Evolutionary conservation across 2,329 filamentous ascomycete species (phyloP), one percentile per base, ranked within the genome.

Genomic region (Dryadomyces sulphureus): DNA sequence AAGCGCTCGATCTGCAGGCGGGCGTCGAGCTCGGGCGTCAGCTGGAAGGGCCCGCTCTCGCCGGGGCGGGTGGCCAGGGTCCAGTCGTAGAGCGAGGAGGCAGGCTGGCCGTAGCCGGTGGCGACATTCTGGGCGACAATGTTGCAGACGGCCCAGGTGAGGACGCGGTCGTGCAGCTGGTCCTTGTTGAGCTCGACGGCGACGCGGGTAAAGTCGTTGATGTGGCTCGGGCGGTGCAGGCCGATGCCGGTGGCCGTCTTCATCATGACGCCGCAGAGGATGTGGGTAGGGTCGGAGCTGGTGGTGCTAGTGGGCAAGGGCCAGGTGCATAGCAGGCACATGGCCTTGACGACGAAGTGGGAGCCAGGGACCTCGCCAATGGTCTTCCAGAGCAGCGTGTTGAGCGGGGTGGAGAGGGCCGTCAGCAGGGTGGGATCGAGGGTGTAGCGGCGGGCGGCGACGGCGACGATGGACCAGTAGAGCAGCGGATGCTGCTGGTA

Each of bases 81-180:
- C 74, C 76, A 88, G 61, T 83, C 84, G 62, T 83, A 89, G 41
- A 81, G 69, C 44, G 78, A 86, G 40, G 83, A 84, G 5, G 84
- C 83, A 7, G 85, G 84, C 58, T 89, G 84, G 6, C 84, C 84
- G 55, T 88, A 86, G 19, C 84, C 84, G 4, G 85, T 90, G n/a
- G 83, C 84, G 38, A 89, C 77, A 47, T 78, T 80, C 56, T 90
- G 84, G 20, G 84, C 80, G 30, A 89, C 84, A 52, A 90, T 83
- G 57, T 92, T 92, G 65, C 84, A 87, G 4, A 86, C 81, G 1
- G 84, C 84, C 84, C 84, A 92, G 1, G 84, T 90, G 43, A 78
- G 77, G 38, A 89, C 76, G 34, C 85, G 73, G 57, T 92, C 84
- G 53, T 83, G 76, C 48, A 89, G 74, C 55, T 89, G 84, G 57